Evolutionary conservation across 345 rosid genomes (phyloP), one percentile per base, ranked within the genome.

Genomic region (Corymbia maculata): DNA sequence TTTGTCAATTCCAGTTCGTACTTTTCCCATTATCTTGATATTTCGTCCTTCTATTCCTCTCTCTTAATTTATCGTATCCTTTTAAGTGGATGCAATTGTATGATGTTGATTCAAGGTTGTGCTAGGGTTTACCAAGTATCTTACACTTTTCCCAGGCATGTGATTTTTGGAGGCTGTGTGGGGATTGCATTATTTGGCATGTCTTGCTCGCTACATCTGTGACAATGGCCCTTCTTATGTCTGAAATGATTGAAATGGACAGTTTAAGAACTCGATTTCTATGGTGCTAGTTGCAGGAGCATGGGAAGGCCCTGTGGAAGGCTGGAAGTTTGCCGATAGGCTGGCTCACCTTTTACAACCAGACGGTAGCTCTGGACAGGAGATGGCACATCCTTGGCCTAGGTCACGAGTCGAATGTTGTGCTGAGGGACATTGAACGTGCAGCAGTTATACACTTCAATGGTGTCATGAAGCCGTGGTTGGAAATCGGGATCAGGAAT

Each of bases 381-480:
- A 92, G 93, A 88, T 97, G 98, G 99, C 98, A 96, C 57, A 80
- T 93, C 55, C 94, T 94, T 85, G 98, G 98, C 75, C 93, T 98
- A 79, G 99, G 99, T 80, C 94, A 94, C 9, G 94, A 95, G 45
- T 93, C 96, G 15, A 93, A 91, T 59, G 89, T 96, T 50, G 87
- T 89, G 49, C 91, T 64, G 82, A 89, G 61, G 22, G 95, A 95
- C 49, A 94, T 98, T 30, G 96, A 94, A 64, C 89, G 85, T 52
- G 97, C 97, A 3, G 98, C 98, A 21, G 99, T 98, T 86, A 91
- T 96, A 89, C 99, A 98, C 90, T 98, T 92, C 51, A 95, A 96
- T 75, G 99, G 99, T 85, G 91, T 95, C 89, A 94, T 93, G 98
- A 97, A 98, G 92, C 99, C 99, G 21, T 98, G 99, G 99, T 92